Conservation (phyloP, 1,284 basidiomycete species). For the Cronartium ribicola region DNA sequence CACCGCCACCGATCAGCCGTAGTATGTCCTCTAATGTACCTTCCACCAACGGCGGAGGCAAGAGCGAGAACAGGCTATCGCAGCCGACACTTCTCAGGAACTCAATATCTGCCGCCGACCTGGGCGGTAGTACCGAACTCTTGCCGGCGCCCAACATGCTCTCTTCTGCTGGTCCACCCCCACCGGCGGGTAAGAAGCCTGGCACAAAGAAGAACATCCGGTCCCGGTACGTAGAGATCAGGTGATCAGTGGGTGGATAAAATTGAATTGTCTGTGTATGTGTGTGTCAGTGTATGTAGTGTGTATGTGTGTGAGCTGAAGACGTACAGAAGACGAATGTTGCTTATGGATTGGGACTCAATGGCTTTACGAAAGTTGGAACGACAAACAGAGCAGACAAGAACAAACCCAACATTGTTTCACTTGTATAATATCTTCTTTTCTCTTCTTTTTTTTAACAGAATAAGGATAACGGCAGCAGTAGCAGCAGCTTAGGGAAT, state of each 20-base stretch:
- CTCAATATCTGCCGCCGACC: neutral
- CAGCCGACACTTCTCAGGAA: neutral
- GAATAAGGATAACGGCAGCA: no score
- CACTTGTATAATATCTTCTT: no score
- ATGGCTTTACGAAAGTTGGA: no score
- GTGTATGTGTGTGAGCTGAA: no score
- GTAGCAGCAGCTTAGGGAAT: no score
- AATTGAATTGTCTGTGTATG: neutral
- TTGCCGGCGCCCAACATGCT: neutral
- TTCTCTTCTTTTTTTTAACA: no score
- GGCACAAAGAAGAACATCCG: conserved; percentile 32
- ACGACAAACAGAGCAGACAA: no score
- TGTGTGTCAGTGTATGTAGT: neutral
- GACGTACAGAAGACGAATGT: no score
- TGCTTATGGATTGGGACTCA: no score
- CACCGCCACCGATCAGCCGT: neutral
- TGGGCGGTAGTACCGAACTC: neutral
- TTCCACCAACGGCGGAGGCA: neutral
- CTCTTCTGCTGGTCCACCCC: neutral
- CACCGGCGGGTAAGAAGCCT: conserved; percentile 26
- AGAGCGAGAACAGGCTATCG: neutral
- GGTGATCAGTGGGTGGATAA: conserved; percentile 3
- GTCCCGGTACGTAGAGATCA: conserved; percentile 41
- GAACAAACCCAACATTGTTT: no score
- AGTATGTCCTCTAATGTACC: neutral